Base-by-base conservation (phyloP, 1,284 basidiomycete genomes). In the Phlebopus sp. region DNA sequence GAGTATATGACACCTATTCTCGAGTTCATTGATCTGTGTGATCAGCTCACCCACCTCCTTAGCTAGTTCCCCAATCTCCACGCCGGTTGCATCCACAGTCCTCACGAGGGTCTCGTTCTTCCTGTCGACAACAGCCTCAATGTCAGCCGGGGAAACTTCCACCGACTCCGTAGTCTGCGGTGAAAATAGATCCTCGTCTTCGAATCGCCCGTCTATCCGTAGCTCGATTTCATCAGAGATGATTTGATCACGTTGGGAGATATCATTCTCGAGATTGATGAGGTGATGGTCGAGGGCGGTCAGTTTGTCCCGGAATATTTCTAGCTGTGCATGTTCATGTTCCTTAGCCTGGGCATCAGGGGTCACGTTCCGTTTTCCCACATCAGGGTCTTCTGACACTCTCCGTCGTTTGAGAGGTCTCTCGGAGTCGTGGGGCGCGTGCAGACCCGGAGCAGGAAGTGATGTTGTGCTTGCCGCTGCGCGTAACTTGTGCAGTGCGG, bases 251-350 rank as follows among this genome's bases (percentile, higher is more conserved):
- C 71, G 70, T 40, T 71, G 69, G 2, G 54, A 54, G 35, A 78
- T 53, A 44, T 75, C 69, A 52, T 80, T 77, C 51, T 76, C 63
- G 27, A 82, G 55, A 3, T 71, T 66, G 10, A 49, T 23, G 18
- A 77, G 54, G 2, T 62, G 64, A n/a, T 54, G 58, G 17, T 76
- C 71, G 9, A 83, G 59, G 2, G 53, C 53, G 11, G 49, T 36
- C 27, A 81, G 52, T n/a, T 64, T 64, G 11, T 74, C 71, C n/a
- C 55, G 59, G 11, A 82, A 55, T 4, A 52, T 51, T 31, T 70
- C 70, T 18, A 74, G 36, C 13, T 73, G 71, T 51, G 34, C 18
- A 53, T 54, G 29, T 47, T 48, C 50, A n/a, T 51, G 29, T 14
- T 56, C 51, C 15, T 52, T 17, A 1, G 44, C 42, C 2, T 57